Percentiles rank a stretch among this genome's conserved stretches.
Conservation (phyloP, 495 filamentous ascomycete species). For the Penicillium robsamsonii region DNA sequence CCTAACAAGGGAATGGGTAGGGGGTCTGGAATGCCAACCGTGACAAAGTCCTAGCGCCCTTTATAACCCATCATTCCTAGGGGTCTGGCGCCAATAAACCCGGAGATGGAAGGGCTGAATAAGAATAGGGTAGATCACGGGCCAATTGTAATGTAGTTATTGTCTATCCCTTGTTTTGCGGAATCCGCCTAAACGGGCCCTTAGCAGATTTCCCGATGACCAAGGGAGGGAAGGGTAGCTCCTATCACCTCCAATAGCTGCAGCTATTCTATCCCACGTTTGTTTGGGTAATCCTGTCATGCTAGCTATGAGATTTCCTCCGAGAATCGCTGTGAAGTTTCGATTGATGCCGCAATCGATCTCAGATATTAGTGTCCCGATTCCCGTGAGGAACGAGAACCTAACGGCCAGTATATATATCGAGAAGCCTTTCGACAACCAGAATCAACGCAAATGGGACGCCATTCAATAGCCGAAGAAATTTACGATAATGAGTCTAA, state of each 20-base stretch:
- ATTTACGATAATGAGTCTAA: constrained; percentile 22
- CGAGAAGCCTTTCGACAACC: background rate
- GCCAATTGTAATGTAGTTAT: background rate
- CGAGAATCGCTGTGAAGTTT: background rate
- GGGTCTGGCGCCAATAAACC: background rate
- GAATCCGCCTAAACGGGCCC: constrained; percentile 1
- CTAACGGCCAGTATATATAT: too few species aligned
- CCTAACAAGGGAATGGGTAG: constrained; percentile 6
- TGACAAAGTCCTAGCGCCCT: background rate
- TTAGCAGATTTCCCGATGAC: background rate
- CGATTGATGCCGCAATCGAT: background rate
- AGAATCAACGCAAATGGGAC: constrained; percentile 20
- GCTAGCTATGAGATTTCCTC: constrained; percentile 6
- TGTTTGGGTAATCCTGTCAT: background rate
- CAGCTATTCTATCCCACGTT: constrained; percentile 1
- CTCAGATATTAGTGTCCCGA: background rate
- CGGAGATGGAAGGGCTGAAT: background rate
- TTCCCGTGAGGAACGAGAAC: background rate
- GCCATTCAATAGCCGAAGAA: constrained; percentile 5
- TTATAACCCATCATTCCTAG: constrained; percentile 12
- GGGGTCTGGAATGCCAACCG: constrained; percentile 5
- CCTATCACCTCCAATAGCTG: background rate
- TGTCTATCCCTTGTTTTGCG: constrained; percentile 2
- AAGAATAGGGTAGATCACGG: background rate
- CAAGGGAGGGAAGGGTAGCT: constrained; percentile 4